These are phyloP conservation scores for Linanthus parryae DNA, from an alignment of 148 eudicot species.

Conservation along the genomic window DNA sequence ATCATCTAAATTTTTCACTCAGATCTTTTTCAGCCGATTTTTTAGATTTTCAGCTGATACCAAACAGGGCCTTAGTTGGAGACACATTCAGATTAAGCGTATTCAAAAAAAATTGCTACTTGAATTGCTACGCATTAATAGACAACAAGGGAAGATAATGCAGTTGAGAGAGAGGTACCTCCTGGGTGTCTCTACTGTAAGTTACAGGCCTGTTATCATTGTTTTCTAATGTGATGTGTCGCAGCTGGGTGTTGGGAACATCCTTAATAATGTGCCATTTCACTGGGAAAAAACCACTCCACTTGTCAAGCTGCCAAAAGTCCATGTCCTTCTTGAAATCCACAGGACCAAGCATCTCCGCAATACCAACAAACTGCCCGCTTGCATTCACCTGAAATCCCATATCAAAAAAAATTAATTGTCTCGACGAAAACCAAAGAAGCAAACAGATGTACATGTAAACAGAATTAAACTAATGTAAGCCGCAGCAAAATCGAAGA, in stretches of 20 bases:
- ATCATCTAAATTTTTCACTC: too few relatives aligned
- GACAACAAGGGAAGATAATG: too few relatives aligned
- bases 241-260: slow-evolving; percentile 61
- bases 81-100: too few relatives aligned
- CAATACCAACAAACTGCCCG: slow-evolving; percentile 94
- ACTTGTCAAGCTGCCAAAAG: slow-evolving; percentile 97
- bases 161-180: slow-evolving; percentile 45
- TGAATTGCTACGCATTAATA: too few relatives aligned
- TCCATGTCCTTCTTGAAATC: slow-evolving; percentile 78
- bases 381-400: slow-evolving; percentile 77
- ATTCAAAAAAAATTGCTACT: too few relatives aligned
- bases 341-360: slow-evolving; percentile 83
- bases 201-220: slow-evolving; percentile 83
- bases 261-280: slow-evolving; percentile 95
- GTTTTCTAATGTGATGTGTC: slow-evolving; percentile 81
- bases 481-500: background rate
- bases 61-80: too few relatives aligned
- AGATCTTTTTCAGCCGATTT: too few relatives aligned
- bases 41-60: too few relatives aligned
- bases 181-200: slow-evolving; percentile 85
- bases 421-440: background rate
- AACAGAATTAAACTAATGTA: background rate
- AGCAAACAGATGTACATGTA: background rate
- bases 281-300: slow-evolving; percentile 91
- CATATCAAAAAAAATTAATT: background rate